These are phyloP conservation scores for Vishniacozyma victoriae DNA, from an alignment of 768 basidiomycete species.

Conservation along the genomic window DNA sequence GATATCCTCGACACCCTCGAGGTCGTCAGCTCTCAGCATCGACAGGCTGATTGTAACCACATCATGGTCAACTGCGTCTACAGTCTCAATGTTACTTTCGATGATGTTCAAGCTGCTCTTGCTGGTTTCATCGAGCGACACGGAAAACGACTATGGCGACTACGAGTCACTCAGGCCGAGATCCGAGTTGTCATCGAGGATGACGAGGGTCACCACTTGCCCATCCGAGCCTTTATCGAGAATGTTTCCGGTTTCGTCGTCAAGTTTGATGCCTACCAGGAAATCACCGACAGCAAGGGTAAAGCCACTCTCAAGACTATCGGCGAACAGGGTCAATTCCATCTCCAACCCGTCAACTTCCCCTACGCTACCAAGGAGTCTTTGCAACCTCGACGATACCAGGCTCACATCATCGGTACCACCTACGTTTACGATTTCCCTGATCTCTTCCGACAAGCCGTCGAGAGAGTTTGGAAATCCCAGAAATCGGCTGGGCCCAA, in stretches of 20 bases:
- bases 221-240: slow-evolving; percentile 96
- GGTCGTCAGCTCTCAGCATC: slow-evolving; percentile 79
- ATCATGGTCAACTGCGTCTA: slow-evolving; percentile 99
- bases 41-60: slow-evolving; percentile 94
- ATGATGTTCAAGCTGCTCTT: slow-evolving; percentile 92
- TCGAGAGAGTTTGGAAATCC: slow-evolving; percentile 80
- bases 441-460: slow-evolving; percentile 93
- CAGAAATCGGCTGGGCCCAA: slow-evolving; percentile 60
- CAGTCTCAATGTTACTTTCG: slow-evolving; percentile 88
- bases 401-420: slow-evolving; percentile 95
- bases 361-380: slow-evolving; percentile 97
- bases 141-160: slow-evolving; percentile 94
- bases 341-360: slow-evolving; percentile 88
- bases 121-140: slow-evolving; percentile 99
- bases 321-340: slow-evolving; percentile 92
- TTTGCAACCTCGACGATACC: slow-evolving; percentile 95
- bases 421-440: slow-evolving; percentile 99
- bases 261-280: slow-evolving; percentile 96
- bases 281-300: slow-evolving; percentile 92
- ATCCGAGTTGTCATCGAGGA: slow-evolving; percentile 94
- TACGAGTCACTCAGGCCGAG: slow-evolving; percentile 96
- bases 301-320: slow-evolving; percentile 95
- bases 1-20: slow-evolving; percentile 90
- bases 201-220: slow-evolving; percentile 85
- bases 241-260: slow-evolving; percentile 98